phyloP scores from a whole-genome alignment of 75 land plant species.

The Chamaecyparis obtusa region DNA sequence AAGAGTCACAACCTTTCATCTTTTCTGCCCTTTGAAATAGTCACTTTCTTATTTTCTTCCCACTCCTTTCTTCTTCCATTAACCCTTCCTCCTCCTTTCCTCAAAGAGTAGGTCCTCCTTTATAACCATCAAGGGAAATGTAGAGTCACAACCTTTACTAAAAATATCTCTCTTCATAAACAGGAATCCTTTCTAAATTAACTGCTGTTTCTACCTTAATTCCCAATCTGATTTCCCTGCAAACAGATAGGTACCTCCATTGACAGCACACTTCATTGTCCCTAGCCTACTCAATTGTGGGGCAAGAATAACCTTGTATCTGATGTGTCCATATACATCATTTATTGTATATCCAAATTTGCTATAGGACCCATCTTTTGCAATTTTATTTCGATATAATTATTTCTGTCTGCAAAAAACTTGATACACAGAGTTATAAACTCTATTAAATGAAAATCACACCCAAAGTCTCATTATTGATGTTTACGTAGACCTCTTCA shows the following conservation, averaged over 20 bases:
- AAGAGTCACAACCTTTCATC: too few species aligned
- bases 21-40: too few species aligned
- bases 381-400: too few species aligned
- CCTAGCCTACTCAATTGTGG: background rate
- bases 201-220: too few species aligned
- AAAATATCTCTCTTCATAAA: too few species aligned
- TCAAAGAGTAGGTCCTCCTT: too few species aligned
- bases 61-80: too few species aligned
- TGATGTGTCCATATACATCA: background rate
- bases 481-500: background rate
- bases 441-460: background rate
- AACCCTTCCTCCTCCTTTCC: too few species aligned
- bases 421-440: background rate
- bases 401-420: background rate
- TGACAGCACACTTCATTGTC: background rate
- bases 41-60: too few species aligned
- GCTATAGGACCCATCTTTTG: background rate
- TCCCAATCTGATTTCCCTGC: background rate
- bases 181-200: too few species aligned
- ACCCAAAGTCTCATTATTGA: background rate
- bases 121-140: too few species aligned
- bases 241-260: background rate
- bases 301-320: background rate
- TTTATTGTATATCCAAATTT: background rate
- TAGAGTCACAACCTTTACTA: too few species aligned